Evolutionary conservation across 257 asterid species (phyloP), one percentile per base, ranked within the genome.

Genomic region (Solanum dulcamara): DNA sequence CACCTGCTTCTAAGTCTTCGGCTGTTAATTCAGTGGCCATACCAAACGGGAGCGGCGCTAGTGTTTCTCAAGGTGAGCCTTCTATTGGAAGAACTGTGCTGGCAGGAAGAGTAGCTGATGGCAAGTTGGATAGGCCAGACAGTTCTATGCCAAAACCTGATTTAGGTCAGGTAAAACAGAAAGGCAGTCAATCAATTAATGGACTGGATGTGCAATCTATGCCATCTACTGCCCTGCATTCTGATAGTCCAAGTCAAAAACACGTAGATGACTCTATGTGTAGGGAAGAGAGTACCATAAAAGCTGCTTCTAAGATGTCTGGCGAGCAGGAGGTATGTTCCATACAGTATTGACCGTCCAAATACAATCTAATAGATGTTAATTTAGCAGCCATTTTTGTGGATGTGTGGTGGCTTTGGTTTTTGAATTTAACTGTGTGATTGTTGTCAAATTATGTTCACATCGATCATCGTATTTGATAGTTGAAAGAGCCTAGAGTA

Each of bases 281-380:
- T 90, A 94, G 86, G 71, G 99, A 94, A 86, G 99, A 95, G 60
- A 92, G 85, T 88, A 59, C 66, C 51, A 32, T 91, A 17, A 95
- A 92, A 89, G 89, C 86, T 82, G 67, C 88, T 38, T 40, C 90
- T 30, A 96, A 94, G 92, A 67, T 89, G 51, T 85, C 92, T 83
- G 60, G 87, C 88, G 98, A 95, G 87, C 86, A 90, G 77, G 99
- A 97, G 99, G 99, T 97, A 94, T 66, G 81, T 77, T 85, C 79
- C 28, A 44, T 48, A 30, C 44, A 9, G 66, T 28, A 46, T 46
- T 85, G 20, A 55, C 44, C 44, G 30, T 33, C 11, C 44, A 28
- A 46, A 79, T 33, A 48, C 28, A 79, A 46, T 30, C 42, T 46
- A 32, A 46, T 77, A 46, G 38, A 46, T 77, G 42, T 48, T 28